Conservation (phyloP, 441 rosid species). For the Hypseocharis bilobata region DNA sequence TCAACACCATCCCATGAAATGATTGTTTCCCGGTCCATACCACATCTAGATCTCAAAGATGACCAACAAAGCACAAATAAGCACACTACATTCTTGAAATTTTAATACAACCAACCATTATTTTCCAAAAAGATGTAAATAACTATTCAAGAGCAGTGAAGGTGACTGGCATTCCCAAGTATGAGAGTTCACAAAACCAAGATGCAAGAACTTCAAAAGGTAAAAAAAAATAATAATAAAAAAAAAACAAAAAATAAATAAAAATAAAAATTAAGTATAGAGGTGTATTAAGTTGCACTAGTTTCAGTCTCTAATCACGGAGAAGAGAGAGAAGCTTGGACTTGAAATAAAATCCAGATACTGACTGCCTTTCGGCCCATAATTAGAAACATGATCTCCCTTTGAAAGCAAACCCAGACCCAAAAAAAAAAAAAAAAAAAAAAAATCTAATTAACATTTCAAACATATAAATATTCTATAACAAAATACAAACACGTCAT, state of each 20-base stretch:
- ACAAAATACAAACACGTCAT: not conserved
- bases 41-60: constrained; percentile 4
- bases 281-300: not conserved
- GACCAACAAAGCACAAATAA: not conserved
- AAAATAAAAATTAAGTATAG: not conserved
- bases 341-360: not conserved
- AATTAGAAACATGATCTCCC: not conserved
- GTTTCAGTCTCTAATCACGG: constrained; percentile 1
- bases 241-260: too few relatives aligned
- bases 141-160: not conserved
- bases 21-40: not conserved
- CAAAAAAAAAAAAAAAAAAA: not conserved
- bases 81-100: not conserved
- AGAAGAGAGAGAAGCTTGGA: not conserved
- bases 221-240: too few relatives aligned
- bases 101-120: not conserved
- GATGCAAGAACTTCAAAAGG: too few relatives aligned
- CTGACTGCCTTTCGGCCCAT: not conserved
- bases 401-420: not conserved
- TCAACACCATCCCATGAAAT: not conserved
- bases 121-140: not conserved
- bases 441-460: not conserved
- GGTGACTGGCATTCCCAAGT: not conserved
- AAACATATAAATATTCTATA: not conserved
- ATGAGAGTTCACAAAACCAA: not conserved